These are phyloP conservation scores for Strobilomyces confusus DNA, from an alignment of 768 basidiomycete genomes.

Conservation along the genomic window DNA sequence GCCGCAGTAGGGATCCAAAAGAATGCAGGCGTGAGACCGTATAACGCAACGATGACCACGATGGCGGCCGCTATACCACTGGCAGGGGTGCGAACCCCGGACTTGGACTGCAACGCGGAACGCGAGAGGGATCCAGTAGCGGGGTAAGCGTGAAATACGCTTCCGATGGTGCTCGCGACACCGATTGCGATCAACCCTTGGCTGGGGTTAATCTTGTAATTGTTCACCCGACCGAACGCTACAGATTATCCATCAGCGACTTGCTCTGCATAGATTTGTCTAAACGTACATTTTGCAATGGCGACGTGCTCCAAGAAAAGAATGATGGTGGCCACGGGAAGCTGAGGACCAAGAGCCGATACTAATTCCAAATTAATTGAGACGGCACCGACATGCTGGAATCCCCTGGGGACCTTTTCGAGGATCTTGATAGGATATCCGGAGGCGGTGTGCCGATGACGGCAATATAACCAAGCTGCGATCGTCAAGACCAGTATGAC, in stretches of 20 bases:
- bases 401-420: slow-evolving; percentile 78
- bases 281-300: slow-evolving; percentile 79
- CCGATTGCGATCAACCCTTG: slow-evolving; percentile 97
- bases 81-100: slow-evolving; percentile 93
- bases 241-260: slow-evolving; percentile 10
- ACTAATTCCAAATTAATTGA: slow-evolving; percentile 51
- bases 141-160: slow-evolving; percentile 88
- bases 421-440: slow-evolving; percentile 86
- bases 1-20: slow-evolving; percentile 82
- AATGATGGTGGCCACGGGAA: slow-evolving; percentile 86
- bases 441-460: slow-evolving; percentile 49
- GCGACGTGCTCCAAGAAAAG: slow-evolving; percentile 94
- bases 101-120: slow-evolving; percentile 92
- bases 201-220: slow-evolving; percentile 91
- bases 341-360: slow-evolving; percentile 62
- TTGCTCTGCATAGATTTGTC: not conserved
- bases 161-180: slow-evolving; percentile 90
- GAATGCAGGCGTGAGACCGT: slow-evolving; percentile 91
- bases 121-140: slow-evolving; percentile 98
- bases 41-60: slow-evolving; percentile 89
- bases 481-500: slow-evolving; percentile 85
- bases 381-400: slow-evolving; percentile 54
- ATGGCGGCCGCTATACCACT: slow-evolving; percentile 83
- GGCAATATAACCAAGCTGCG: slow-evolving; percentile 81
- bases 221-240: slow-evolving; percentile 94